Conservation (phyloP, 352 stramenopile species). For the Poterioochromonas sp. region DNA sequence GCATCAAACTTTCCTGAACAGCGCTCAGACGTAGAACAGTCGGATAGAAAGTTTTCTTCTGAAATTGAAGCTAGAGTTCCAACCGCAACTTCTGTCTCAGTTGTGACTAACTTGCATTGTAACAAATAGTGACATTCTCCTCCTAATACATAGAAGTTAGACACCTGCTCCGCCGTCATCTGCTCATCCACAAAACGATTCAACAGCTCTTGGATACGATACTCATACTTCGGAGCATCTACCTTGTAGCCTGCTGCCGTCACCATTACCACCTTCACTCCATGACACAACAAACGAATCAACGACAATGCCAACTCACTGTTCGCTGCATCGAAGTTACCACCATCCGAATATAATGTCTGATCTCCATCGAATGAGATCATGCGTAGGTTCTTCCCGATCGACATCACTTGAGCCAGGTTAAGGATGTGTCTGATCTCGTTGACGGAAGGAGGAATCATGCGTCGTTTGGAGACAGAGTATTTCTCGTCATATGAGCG, state of each 20-base stretch:
- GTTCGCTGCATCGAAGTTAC: slow-evolving; percentile 60
- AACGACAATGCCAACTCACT: slow-evolving; percentile 54
- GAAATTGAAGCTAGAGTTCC: too few relatives aligned
- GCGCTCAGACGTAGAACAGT: too few relatives aligned
- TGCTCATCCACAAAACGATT: slow-evolving; percentile 51
- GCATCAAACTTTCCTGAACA: too few relatives aligned
- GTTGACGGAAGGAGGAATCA: slow-evolving; percentile 63
- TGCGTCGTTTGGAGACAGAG: slow-evolving; percentile 51
- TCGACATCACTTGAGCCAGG: slow-evolving; percentile 58
- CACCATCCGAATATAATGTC: slow-evolving; percentile 60
- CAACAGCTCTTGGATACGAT: slow-evolving; percentile 54
- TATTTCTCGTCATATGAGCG: slow-evolving; percentile 58
- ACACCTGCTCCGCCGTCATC: slow-evolving; percentile 50
- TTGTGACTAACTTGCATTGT: slow-evolving; percentile 26
- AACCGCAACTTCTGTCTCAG: too few relatives aligned
- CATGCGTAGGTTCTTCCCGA: slow-evolving; percentile 42
- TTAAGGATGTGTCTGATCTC: slow-evolving; percentile 65
- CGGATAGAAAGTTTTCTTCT: too few relatives aligned
- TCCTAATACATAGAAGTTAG: slow-evolving; percentile 79
- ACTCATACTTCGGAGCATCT: slow-evolving; percentile 53
- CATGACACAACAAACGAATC: slow-evolving; percentile 52
- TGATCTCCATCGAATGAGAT: slow-evolving; percentile 67
- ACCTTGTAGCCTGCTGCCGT: slow-evolving; percentile 59
- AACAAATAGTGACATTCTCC: slow-evolving; percentile 92
- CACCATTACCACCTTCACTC: slow-evolving; percentile 54